phyloP scores from a whole-genome alignment of 768 basidiomycete genomes.

The Gelatoporia subvermispora region DNA sequence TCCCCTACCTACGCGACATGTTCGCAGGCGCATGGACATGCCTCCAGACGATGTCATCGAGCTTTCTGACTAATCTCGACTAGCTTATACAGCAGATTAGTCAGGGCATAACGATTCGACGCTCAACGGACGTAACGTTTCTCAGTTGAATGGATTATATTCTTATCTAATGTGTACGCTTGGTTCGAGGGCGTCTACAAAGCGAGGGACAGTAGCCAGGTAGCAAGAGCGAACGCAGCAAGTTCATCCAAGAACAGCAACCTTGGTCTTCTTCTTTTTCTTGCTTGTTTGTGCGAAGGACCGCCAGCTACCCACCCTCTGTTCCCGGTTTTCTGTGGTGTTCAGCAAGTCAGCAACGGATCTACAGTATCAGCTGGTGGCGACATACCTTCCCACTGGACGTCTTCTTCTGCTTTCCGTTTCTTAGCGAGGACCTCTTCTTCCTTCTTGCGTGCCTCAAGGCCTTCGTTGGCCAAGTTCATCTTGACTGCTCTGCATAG shows the following conservation, averaged over 20 bases:
- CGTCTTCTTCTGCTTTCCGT: constrained; percentile 86
- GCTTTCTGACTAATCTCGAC: constrained; percentile 38
- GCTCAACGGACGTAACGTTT: too few species aligned
- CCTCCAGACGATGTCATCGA: constrained; percentile 46
- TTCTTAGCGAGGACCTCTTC: constrained; percentile 75
- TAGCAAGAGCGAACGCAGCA: not conserved
- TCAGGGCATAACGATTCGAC: too few species aligned
- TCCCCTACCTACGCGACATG: constrained; percentile 45
- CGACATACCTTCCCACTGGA: constrained; percentile 77
- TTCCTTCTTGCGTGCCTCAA: constrained; percentile 91
- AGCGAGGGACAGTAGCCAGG: too few species aligned
- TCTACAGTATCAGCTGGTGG: not conserved
- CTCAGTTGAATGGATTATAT: too few species aligned
- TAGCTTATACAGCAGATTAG: too few species aligned
- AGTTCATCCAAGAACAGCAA: constrained; percentile 23
- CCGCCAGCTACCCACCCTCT: constrained; percentile 84
- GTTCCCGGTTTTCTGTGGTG: constrained; percentile 48
- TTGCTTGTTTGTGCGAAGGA: constrained; percentile 59
- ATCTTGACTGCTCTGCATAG: constrained; percentile 72
- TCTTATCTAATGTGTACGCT: too few species aligned
- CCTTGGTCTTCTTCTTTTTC: constrained; percentile 83
- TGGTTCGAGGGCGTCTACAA: too few species aligned
- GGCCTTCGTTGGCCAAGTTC: constrained; percentile 86
- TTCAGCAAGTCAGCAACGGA: not conserved
- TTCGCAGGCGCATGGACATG: constrained; percentile 36